Percentiles rank a stretch among this genome's conserved stretches.
phyloP scores from a whole-genome alignment of 1,139 yeast species.

The Geotrichum australiense region DNA sequence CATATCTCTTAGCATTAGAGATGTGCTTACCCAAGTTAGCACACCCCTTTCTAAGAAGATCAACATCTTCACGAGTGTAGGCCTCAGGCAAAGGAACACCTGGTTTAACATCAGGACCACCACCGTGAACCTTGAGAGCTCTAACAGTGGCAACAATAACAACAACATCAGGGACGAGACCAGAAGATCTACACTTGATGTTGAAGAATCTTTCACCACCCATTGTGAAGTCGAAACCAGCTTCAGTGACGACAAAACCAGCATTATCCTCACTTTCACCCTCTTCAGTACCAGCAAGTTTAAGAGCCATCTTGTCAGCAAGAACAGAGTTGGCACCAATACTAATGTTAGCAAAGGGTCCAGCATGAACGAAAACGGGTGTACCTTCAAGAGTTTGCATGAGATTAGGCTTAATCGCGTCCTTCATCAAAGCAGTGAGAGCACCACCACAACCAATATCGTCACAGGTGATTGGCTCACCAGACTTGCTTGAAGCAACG shows the following conservation, averaged over 20 bases:
- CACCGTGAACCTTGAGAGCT: constrained; percentile 96
- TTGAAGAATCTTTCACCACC: constrained; percentile 98
- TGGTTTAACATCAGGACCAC: constrained; percentile 96
- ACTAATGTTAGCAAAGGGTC: constrained; percentile 96
- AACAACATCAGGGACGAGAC: constrained; percentile 83
- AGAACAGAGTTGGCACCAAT: constrained; percentile 94
- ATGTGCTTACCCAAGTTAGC: constrained; percentile 90
- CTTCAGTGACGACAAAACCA: constrained; percentile 94
- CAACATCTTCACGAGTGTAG: constrained; percentile 80
- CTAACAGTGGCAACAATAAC: constrained; percentile 96
- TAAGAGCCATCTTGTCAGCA: constrained; percentile 93
- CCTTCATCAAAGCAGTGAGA: constrained; percentile 87
- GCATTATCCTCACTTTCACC: constrained; percentile 51
- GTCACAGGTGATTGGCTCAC: constrained; percentile 91
- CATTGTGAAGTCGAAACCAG: constrained; percentile 98
- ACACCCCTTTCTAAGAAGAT: constrained; percentile 76
- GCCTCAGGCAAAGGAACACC: constrained; percentile 86
- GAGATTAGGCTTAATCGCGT: constrained; percentile 93
- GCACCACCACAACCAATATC: constrained; percentile 98
- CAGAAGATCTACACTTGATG: constrained; percentile 92
- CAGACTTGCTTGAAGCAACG: constrained; percentile 72
- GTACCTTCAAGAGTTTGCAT: constrained; percentile 99
- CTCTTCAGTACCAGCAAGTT: constrained; percentile 72
- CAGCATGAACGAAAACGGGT: constrained; percentile 97
- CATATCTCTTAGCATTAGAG: constrained; percentile 75